Conservation (phyloP, 306 rosid species). For the Fragaria vesca region DNA sequence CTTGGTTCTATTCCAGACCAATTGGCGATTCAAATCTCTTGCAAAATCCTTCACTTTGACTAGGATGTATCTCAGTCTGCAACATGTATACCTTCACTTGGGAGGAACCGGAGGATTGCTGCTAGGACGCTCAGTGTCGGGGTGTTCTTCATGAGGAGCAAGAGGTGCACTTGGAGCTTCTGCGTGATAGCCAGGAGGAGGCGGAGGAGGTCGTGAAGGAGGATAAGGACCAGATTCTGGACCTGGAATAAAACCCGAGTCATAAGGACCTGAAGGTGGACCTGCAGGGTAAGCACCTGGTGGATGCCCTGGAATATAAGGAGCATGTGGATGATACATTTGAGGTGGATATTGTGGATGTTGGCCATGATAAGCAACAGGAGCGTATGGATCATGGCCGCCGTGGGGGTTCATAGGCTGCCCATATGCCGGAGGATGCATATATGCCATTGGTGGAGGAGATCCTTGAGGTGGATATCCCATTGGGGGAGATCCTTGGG, state of each 20-base stretch:
- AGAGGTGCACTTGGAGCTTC: background rate
- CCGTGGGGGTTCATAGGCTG: background rate
- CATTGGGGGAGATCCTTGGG: background rate
- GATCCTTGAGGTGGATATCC: slow-evolving; percentile 32
- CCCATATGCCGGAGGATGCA: slow-evolving; percentile 35
- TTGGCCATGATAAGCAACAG: slow-evolving; percentile 36
- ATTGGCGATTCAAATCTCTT: background rate
- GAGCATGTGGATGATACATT: background rate
- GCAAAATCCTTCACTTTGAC: background rate
- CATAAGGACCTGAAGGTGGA: background rate
- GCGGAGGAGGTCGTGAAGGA: background rate
- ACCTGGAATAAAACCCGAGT: background rate
- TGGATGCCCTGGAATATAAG: background rate
- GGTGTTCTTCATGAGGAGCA: background rate
- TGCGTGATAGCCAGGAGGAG: background rate
- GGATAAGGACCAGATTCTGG: background rate
- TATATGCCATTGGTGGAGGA: slow-evolving; percentile 41
- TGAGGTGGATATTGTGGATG: background rate
- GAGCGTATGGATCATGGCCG: background rate
- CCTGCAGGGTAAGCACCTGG: background rate
- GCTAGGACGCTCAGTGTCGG: background rate
- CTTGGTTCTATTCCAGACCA: background rate
- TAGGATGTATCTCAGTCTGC: background rate
- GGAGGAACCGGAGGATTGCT: background rate
- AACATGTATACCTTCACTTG: background rate